phyloP scores from a whole-genome alignment of 108 stramenopile genomes.

The Cyclotella baltica region DNA sequence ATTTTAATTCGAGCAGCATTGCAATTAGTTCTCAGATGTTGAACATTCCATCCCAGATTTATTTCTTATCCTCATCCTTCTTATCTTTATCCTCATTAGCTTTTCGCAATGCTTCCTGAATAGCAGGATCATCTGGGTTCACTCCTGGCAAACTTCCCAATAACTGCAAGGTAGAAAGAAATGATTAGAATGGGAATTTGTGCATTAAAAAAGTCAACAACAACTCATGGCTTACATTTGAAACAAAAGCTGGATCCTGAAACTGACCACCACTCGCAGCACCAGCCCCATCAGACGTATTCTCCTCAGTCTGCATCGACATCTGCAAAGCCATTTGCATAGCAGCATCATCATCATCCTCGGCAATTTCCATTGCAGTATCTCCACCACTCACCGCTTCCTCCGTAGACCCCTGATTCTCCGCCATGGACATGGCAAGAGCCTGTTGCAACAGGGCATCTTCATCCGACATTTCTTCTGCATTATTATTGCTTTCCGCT shows the following conservation, averaged over 20 bases:
- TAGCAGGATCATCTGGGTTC: conserved; percentile 92
- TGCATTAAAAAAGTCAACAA: background rate
- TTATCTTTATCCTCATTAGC: conserved; percentile 58
- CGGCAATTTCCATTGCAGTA: conserved; percentile 42
- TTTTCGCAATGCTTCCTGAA: conserved; percentile 81
- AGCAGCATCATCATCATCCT: conserved; percentile 88
- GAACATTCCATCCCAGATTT: no score
- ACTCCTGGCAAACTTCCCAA: conserved; percentile 89
- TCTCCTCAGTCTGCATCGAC: conserved; percentile 78
- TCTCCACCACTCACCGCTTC: conserved; percentile 33
- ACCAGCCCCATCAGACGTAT: conserved; percentile 17
- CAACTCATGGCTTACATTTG: conserved; percentile 7
- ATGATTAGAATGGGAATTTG: conserved; percentile 2
- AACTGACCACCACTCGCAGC: conserved; percentile 51
- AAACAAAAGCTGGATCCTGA: conserved; percentile 68
- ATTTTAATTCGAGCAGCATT: background rate
- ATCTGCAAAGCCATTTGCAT: conserved; percentile 92
- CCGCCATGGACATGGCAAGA: conserved; percentile 97
- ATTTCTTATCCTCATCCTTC: conserved; percentile 61
- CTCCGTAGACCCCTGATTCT: conserved; percentile 61
- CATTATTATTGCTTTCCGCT: conserved; percentile 56
- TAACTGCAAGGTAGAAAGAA: conserved; percentile 45
- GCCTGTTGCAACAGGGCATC: conserved; percentile 95
- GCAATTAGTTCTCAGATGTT: no score
- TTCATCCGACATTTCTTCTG: conserved; percentile 71